A percentile compares a stretch with the other conserved stretches of the same genome.
Evolutionary conservation across 371 early-diverging fungal species (phyloP).

Genomic region (Mortierella polycephala): DNA sequence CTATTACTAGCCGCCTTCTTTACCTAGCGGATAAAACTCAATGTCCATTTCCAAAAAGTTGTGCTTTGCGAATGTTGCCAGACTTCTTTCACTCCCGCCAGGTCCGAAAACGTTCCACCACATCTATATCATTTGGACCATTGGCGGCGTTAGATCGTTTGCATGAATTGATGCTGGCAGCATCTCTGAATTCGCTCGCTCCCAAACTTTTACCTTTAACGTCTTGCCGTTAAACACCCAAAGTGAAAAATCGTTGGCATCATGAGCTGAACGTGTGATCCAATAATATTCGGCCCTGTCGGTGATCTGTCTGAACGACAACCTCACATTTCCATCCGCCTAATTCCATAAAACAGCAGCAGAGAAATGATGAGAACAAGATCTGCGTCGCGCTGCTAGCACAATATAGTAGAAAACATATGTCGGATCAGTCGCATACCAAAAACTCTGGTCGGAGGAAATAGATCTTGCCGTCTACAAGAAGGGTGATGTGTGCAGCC

Average conservation of each 20-base stretch:
- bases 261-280: slow-evolving; percentile 68
- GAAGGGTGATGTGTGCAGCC: slow-evolving; percentile 39
- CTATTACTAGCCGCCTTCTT: slow-evolving; percentile 35
- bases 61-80: slow-evolving; percentile 49
- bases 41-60: slow-evolving; percentile 64
- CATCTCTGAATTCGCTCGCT: background rate
- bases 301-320: slow-evolving; percentile 59
- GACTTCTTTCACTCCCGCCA: slow-evolving; percentile 32
- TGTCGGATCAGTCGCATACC: slow-evolving; percentile 10
- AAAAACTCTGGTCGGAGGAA: slow-evolving; percentile 51
- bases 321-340: slow-evolving; percentile 51
- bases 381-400: background rate
- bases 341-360: background rate
- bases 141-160: too few relatives aligned
- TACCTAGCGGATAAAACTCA: slow-evolving; percentile 88
- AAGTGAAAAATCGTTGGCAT: slow-evolving; percentile 66
- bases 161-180: background rate
- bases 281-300: slow-evolving; percentile 80
- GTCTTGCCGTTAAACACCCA: slow-evolving; percentile 81
- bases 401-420: background rate
- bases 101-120: slow-evolving; percentile 55
- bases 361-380: background rate
- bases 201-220: slow-evolving; percentile 63
- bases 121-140: slow-evolving; percentile 23
- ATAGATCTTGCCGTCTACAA: slow-evolving; percentile 51